Base-by-base conservation (phyloP, 345 rosid species). In the Pistacia vera region DNA sequence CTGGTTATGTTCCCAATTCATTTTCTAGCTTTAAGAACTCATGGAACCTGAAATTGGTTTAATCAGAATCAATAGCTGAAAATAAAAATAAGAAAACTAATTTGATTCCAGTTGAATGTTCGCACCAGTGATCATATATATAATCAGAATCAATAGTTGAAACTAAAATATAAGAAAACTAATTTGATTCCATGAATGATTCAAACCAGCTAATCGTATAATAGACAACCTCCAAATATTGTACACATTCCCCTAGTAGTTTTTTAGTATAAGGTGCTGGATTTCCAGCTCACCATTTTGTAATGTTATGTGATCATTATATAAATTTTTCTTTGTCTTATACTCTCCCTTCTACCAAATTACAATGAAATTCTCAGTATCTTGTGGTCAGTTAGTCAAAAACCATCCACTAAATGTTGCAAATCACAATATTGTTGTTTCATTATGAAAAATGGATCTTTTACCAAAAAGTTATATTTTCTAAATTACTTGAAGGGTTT, bases 1-100 rank as follows among this genome's bases (percentile, higher is more conserved):
- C 99, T 88, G 58, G 95, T 96, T 75, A 96, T 92, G 85, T 93
- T 96, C 75, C 98, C 98, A 38, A 87, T 88, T 96, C 99, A 82
- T 93, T 92, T 87, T 92, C 98, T 68, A 93, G 88, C 89, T 96
- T 93, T 61, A 96, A 76, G 81, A 96, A 96, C 86, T 92, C 92
- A 79, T 96, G 99, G 80, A 93, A 93, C 94, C 99, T 92, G 86
- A 80, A 81, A 84, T 28, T 59, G 11, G 57, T 61, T 48, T 16
- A 11, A 70, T 49, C 73, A 65, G 56, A 79, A 71, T 33, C 69
- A 55, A 36, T 35, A 68, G 63, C 46, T 48, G 55, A 36, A 57
- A 41, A 66, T 36, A 38, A 36, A 62, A 16, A 9, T 30, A 71
- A 5, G 5, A 18, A 8, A 60, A 12, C 35, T 30, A 51, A 35